phyloP scores from a whole-genome alignment of 2,329 filamentous ascomycete genomes.

The Talaromyces sp. region DNA sequence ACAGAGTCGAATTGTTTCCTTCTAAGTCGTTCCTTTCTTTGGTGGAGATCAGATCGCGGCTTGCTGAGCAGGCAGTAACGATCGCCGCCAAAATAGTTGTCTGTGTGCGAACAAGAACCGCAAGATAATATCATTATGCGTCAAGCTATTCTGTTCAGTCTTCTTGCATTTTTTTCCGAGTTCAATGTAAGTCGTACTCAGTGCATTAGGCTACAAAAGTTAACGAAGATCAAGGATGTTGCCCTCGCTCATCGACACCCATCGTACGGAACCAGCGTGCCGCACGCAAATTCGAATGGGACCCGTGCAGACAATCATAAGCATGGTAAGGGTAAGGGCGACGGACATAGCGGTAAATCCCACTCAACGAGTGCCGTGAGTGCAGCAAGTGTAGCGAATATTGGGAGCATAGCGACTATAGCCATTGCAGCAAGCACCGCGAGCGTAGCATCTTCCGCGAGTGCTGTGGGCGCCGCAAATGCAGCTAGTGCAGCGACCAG shows the following conservation, averaged over 20 bases:
- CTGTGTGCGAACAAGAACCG: not conserved
- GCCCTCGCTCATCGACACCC: not conserved
- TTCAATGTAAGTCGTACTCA: not conserved
- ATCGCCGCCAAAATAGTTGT: not conserved
- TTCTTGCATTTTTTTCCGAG: not conserved
- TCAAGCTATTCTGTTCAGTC: not conserved
- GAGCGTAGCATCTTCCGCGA: not conserved
- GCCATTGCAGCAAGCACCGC: not conserved
- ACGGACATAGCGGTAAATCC: not conserved
- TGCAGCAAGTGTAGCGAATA: not conserved
- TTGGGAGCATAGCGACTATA: not conserved
- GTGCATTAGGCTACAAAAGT: not conserved
- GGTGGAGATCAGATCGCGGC: not conserved
- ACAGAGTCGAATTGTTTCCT: not conserved
- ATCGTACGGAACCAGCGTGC: not conserved
- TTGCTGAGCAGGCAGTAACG: not conserved
- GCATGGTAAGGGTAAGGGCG: not conserved
- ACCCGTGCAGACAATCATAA: not conserved
- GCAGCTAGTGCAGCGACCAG: not conserved
- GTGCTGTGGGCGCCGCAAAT: not conserved
- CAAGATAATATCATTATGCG: not conserved
- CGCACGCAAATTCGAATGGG: too few relatives aligned
- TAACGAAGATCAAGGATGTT: not conserved
- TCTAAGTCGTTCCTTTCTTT: not conserved
- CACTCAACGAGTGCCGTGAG: not conserved